Conservation (phyloP, 1,284 basidiomycete genomes). For the Melampsora larici-populina region DNA sequence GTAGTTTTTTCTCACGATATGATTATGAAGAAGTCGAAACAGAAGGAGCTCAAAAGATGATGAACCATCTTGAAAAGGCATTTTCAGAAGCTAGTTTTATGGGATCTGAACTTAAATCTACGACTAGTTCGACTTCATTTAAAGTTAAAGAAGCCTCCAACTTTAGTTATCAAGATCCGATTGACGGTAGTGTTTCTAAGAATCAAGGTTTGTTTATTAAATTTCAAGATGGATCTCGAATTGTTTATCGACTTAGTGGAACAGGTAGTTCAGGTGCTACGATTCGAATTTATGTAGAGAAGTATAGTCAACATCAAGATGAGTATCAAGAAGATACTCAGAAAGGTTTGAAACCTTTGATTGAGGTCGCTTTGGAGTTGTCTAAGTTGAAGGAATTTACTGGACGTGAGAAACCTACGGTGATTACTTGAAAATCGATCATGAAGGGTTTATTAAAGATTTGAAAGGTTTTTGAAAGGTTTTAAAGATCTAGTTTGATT, state of each 20-base stretch:
- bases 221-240: slow-evolving; percentile 84
- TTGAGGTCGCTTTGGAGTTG: slow-evolving; percentile 82
- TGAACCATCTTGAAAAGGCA: slow-evolving; percentile 70
- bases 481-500: too few species aligned
- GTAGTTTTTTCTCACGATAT: slow-evolving; percentile 75
- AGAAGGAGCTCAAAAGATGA: slow-evolving; percentile 79
- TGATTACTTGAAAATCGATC: slow-evolving; percentile 67
- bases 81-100: slow-evolving; percentile 68
- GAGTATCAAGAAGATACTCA: slow-evolving; percentile 77
- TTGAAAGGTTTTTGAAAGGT: too few species aligned
- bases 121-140: slow-evolving; percentile 69
- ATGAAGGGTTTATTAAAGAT: background rate
- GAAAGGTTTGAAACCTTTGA: slow-evolving; percentile 86
- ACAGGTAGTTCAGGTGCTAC: slow-evolving; percentile 95
- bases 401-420: slow-evolving; percentile 82
- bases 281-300: slow-evolving; percentile 58
- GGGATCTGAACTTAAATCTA: slow-evolving; percentile 65
- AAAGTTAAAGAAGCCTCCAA: slow-evolving; percentile 74
- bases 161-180: slow-evolving; percentile 96
- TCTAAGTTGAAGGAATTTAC: slow-evolving; percentile 82
- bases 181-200: slow-evolving; percentile 85
- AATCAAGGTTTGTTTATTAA: slow-evolving; percentile 94
- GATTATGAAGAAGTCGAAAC: slow-evolving; percentile 98
- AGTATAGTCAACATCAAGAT: slow-evolving; percentile 76
- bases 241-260: slow-evolving; percentile 92